Conservation (phyloP, 1,284 basidiomycete genomes). For the Rhodofomes roseus region DNA sequence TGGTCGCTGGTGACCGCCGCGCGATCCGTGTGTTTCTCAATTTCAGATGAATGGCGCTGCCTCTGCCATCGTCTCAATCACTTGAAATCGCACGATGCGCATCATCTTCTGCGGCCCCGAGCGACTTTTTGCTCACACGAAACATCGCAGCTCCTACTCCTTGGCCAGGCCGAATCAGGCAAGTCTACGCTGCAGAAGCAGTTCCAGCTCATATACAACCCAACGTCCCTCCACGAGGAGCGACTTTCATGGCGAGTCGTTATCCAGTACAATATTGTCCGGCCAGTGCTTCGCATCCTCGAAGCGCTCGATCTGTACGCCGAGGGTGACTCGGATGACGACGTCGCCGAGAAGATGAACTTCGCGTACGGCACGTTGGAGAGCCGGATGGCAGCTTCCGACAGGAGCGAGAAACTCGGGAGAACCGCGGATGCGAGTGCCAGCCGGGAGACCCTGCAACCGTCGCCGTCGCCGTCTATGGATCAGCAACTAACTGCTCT, state of each 20-base stretch:
- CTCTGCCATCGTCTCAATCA: neutral
- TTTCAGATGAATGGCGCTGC: neutral
- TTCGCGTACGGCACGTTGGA: constrained; percentile 9
- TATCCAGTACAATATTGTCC: constrained; percentile 78
- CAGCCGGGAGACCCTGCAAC: constrained; percentile 3
- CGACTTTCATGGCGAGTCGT: constrained; percentile 80
- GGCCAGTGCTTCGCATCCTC: constrained; percentile 72
- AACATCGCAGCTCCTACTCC: constrained; percentile 56
- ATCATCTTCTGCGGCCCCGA: neutral
- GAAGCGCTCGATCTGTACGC: constrained; percentile 65
- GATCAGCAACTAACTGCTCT: constrained; percentile 45
- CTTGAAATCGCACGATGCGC: neutral
- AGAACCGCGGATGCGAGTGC: neutral
- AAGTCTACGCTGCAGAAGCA: constrained; percentile 83
- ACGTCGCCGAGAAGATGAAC: constrained; percentile 5
- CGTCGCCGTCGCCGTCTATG: constrained; percentile 19
- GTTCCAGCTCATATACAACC: constrained; percentile 83
- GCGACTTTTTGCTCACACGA: constrained; percentile 1
- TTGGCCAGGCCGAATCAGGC: constrained; percentile 81
- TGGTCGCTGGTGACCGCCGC: neutral
- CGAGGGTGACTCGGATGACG: constrained; percentile 49
- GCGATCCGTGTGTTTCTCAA: neutral
- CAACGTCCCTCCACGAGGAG: constrained; percentile 69
- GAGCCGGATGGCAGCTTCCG: constrained; percentile 8
- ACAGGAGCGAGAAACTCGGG: neutral